These are phyloP conservation scores for Marasmius tenuissimus DNA, from an alignment of 1,284 basidiomycete genomes.

Conservation along the genomic window DNA sequence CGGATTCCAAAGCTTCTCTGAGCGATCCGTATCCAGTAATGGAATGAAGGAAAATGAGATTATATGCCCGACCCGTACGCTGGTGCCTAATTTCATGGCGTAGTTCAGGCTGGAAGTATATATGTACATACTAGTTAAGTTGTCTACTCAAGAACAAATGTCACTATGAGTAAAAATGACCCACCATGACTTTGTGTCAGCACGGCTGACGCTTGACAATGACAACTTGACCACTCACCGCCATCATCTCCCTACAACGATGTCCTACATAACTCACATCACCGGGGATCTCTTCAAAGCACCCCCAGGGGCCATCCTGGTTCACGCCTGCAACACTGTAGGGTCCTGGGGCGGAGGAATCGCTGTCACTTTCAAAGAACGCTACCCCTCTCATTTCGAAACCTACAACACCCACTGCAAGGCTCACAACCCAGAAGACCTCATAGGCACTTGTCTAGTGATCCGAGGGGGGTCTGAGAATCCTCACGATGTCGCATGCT, in stretches of 20 bases:
- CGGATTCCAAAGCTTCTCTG: no score
- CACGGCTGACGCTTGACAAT: background rate
- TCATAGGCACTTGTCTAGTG: conserved; percentile 36
- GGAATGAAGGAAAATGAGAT: no score
- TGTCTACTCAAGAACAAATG: no score
- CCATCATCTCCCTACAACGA: background rate
- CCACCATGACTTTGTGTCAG: background rate
- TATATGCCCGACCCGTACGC: no score
- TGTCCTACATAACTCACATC: background rate
- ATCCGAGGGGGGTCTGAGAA: conserved; percentile 25
- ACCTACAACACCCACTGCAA: conserved; percentile 33
- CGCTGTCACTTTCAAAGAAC: conserved; percentile 30
- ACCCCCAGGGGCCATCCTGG: conserved; percentile 28
- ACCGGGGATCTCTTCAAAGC: background rate
- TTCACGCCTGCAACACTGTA: conserved; percentile 40
- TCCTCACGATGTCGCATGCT: conserved; percentile 33
- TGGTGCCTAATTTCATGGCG: no score
- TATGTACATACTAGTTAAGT: no score
- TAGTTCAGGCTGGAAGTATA: no score
- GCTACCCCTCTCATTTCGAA: conserved; percentile 33
- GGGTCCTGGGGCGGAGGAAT: conserved; percentile 41
- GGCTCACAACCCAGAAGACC: conserved; percentile 17
- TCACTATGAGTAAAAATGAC: no score
- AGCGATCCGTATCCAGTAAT: no score
- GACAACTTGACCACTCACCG: background rate